Evolutionary conservation across 306 rosid genomes (phyloP), one percentile per base, ranked within the genome.

Genomic region (Alnus glutinosa): DNA sequence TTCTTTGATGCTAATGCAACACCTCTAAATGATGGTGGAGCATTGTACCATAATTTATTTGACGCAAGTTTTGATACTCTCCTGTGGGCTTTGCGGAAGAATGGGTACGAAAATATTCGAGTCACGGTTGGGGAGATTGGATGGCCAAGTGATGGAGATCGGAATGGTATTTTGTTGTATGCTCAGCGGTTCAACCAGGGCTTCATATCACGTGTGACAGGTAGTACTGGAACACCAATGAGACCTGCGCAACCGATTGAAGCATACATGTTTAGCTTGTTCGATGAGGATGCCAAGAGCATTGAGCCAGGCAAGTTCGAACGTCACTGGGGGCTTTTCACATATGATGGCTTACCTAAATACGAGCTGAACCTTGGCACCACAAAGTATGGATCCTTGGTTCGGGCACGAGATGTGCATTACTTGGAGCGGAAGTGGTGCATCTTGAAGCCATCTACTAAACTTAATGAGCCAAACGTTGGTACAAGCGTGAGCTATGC

Each of bases 121-220:
- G 85, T 92, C 51, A 76, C 85, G 19, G 81, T 90, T 14, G 97
- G 97, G 42, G 97, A 92, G 86, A 86, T 92, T 81, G 97, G 97
- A n/a, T 90, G 97, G 97, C 93, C 97, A n/a, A 92, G 93, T 28
- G 95, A 92, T 42, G 95, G 95, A 12, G 90, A 92, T 73, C 83
- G 74, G 75, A 89, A 89, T 75, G 97, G 89, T 51, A 90, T 87
- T 81, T 74, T 82, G 34, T 48, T 55, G 66, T 86, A 83, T 69
- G 95, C 93, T 8, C 83, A 80, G 83, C 85, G 86, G 61, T 92
- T 92, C 75, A 86, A 86, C 84, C 85, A 80, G 57, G 97, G 97
- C 80, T 89, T 87, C 52, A 83, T 85, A 80, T 76, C 81, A 52
- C 97, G 86, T 85, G 89, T 78, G 59, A 67, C 79, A 15, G 87